Conservation (phyloP, 768 basidiomycete genomes). For the Hygrophorus russula region DNA sequence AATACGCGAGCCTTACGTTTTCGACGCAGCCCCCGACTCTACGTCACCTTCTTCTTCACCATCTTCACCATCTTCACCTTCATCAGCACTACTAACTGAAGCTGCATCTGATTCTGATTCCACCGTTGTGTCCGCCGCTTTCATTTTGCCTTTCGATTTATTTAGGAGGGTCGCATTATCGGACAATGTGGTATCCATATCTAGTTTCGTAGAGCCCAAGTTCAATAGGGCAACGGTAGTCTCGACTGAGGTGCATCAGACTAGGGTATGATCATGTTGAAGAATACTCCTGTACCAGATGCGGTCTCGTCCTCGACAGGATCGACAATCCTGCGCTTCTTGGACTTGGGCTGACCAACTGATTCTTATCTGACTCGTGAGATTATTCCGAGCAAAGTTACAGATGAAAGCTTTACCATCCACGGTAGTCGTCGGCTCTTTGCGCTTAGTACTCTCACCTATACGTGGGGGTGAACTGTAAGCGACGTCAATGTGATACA, state of each 20-base stretch:
- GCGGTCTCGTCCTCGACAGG: constrained; percentile 40
- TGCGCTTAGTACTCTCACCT: constrained; percentile 34
- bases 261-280: constrained; percentile 3
- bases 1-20: constrained; percentile 36
- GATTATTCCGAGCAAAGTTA: not conserved
- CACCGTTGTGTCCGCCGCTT: constrained; percentile 11
- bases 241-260: not conserved
- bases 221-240: too few species aligned
- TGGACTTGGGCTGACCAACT: constrained; percentile 22
- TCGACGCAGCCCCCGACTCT: constrained; percentile 37
- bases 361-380: constrained; percentile 5
- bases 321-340: constrained; percentile 41
- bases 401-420: not conserved
- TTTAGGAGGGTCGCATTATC: too few species aligned
- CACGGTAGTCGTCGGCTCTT: constrained; percentile 16
- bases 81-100: constrained; percentile 8
- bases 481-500: not conserved
- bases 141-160: constrained; percentile 14
- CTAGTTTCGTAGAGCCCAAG: constrained; percentile 8
- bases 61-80: constrained; percentile 23
- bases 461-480: not conserved
- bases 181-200: too few species aligned
- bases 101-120: constrained; percentile 17
- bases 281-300: not conserved
- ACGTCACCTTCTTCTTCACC: constrained; percentile 30